A percentile compares a stretch with the other conserved stretches of the same genome.
phyloP scores from a whole-genome alignment of 2,329 filamentous ascomycete genomes.

The Fusarium protoensiforme region DNA sequence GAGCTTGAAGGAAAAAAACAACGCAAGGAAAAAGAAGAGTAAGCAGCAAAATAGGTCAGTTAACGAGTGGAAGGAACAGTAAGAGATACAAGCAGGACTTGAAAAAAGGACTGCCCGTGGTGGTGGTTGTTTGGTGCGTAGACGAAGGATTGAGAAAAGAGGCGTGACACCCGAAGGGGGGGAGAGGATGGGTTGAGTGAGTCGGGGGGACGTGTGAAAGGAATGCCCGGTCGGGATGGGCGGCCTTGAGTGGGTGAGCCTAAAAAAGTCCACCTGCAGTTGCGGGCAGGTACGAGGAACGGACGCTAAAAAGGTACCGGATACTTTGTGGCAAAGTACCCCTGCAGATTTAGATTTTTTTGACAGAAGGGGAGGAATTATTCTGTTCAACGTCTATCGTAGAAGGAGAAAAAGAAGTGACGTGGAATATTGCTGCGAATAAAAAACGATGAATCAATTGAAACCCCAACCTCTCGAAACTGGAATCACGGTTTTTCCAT shows the following conservation, averaged over 20 bases:
- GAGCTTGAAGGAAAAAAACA: not conserved
- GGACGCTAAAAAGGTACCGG: slow-evolving; percentile 13
- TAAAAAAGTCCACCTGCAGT: slow-evolving; percentile 18
- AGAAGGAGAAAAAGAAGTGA: not conserved
- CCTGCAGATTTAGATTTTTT: not conserved
- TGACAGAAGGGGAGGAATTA: slow-evolving; percentile 6
- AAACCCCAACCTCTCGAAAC: not conserved
- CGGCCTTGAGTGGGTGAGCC: slow-evolving; percentile 19
- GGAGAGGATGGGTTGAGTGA: slow-evolving; percentile 8
- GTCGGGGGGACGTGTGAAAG: not conserved
- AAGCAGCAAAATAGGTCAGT: not conserved
- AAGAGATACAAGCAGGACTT: slow-evolving; percentile 21
- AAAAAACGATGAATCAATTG: not conserved
- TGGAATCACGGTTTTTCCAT: not conserved
- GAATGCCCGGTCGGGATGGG: slow-evolving; percentile 26
- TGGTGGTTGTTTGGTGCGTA: slow-evolving; percentile 16
- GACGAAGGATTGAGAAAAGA: slow-evolving; percentile 24
- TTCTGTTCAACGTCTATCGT: not conserved
- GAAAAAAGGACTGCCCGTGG: slow-evolving; percentile 15
- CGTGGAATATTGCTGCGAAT: not conserved
- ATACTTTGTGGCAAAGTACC: slow-evolving; percentile 28
- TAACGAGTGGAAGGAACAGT: slow-evolving; percentile 32
- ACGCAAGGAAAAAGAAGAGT: not conserved
- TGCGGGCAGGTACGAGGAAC: slow-evolving; percentile 12
- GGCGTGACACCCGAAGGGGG: slow-evolving; percentile 12